Base-by-base conservation (phyloP, 2,329 filamentous ascomycete genomes). In the Colletotrichum falcatum region DNA sequence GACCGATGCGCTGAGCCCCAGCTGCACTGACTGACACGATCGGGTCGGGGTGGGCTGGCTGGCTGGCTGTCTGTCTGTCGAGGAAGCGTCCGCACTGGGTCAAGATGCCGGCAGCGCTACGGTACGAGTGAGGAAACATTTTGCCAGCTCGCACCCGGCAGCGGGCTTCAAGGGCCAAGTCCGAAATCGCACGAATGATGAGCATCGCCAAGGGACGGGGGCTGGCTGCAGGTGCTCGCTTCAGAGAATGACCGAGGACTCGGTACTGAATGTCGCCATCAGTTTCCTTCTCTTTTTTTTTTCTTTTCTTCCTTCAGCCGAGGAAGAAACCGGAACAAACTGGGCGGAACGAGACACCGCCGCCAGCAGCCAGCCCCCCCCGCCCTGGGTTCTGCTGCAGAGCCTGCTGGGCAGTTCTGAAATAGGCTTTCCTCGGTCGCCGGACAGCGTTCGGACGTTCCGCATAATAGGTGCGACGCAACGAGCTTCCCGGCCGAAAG, bases 371-470 rank as follows among this genome's bases (percentile, higher is more conserved):
- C 51, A 53, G 49, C 49, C 51, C 23, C 26, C 66, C 66, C 42
- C 46, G 49, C 37, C 49, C 51, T 11, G 33, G 33, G 16, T 53
- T 58, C 42, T 44, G 42, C 56, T 66, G 42, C 67, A 56, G 56
- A 66, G 20, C 51, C 56, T 66, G 42, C 67, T 56, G 56, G 61
- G 20, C 51, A 26, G 18, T 37, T 37, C 49, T 49, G 54, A 37
- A 66, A 56, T 61, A 61, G 53, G 58, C 68, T 58, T 70, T 67
- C 35, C n/a, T 67, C 64, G 68, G 68, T 67, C 64, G 42, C 68
- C 58, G 65, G 59, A 12, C 12, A 68, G 44, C 42, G 58, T 67
- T 63, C 64, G 54, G 58, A 71, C 46, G 51, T 62, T 35, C 64
- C 58, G 53, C 59, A 67, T 62, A 37, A 26, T 4, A 51, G 56